Percentiles rank a stretch among this genome's conserved stretches.
Conservation (phyloP, 2,329 filamentous ascomycete genomes). For the Microdochium trichocladiopsis region DNA sequence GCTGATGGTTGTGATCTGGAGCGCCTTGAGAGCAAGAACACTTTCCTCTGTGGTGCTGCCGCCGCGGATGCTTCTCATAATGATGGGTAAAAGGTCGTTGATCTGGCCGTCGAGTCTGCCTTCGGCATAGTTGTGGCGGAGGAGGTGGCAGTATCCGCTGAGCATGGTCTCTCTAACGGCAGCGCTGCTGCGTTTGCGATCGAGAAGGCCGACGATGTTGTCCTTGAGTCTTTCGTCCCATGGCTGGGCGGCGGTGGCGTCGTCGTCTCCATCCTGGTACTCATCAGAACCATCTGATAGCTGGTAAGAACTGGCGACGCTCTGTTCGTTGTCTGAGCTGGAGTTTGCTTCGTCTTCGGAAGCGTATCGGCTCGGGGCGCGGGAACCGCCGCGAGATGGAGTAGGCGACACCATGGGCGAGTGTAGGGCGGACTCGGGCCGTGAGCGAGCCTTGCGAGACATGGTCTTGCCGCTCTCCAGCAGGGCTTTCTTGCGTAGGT, state of each 20-base stretch:
- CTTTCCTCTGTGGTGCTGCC: conserved; percentile 64
- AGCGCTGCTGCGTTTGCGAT: conserved; percentile 70
- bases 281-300: not conserved
- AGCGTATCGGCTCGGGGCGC: conserved; percentile 52
- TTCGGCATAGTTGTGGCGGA: conserved; percentile 62
- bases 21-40: conserved; percentile 62
- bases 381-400: conserved; percentile 51
- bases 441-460: conserved; percentile 59
- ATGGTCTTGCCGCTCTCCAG: conserved; percentile 64
- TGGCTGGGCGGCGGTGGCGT: conserved; percentile 45
- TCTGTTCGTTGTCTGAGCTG: conserved; percentile 45
- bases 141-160: conserved; percentile 52
- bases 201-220: conserved; percentile 63
- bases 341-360: conserved; percentile 57
- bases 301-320: conserved; percentile 30
- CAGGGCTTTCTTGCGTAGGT: conserved; percentile 61
- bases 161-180: conserved; percentile 63
- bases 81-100: conserved; percentile 54
- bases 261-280: conserved; percentile 57
- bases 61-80: conserved; percentile 64
- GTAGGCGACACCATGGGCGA: conserved; percentile 52
- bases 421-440: conserved; percentile 44
- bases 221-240: conserved; percentile 59
- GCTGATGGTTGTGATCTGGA: conserved; percentile 64
- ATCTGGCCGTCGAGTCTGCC: conserved; percentile 53